Base-by-base conservation (phyloP, 83 land plant species). In the Picea abies region DNA sequence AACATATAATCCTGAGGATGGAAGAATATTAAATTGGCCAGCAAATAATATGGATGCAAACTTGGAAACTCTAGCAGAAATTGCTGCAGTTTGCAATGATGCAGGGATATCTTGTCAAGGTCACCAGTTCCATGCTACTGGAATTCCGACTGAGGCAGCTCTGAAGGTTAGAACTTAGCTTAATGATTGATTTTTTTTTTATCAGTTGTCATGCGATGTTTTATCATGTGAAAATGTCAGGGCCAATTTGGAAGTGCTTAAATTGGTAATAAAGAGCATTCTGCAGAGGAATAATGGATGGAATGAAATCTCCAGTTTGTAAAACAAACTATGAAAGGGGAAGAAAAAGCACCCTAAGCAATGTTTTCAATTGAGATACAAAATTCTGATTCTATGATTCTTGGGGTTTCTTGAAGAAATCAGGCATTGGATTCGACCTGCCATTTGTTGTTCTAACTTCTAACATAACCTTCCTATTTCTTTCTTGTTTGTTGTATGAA, bases 61-160 rank as follows among this genome's bases (percentile, higher is more conserved):
- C 80, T 78, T 97, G 83, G 90, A 95, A 81, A 80, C 87, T 7
- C 62, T 97, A 60, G 96, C 98, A 72, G 88, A 97, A 84, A 91
- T 95, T 67, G 88, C 91, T 77, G 94, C 97, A 25, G 84, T 94
- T 20, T 96, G 99, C 87, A 97, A 95, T 88, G 99, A 97, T 89
- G 96, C 99, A 25, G 95, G 94, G 23, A 82, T 97, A 37, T 84
- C 65, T 22, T 90, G 69, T 60, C 71, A 88, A 56, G 89, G 84
- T 14, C 87, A 88, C 56, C 90, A 83, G 10, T 93, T 91, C 61
- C 85, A 86, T 60, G 98, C 98, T 6, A 93, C 88, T 47, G 96
- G 99, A 3, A 80, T 97, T 91, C 99, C 99, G 20, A 97, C 99
- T 41, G 99, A 97, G 60, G 99, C 99, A 60, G 98, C 99, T 80